These are phyloP conservation scores for Candida oleophila DNA, from an alignment of 805 yeast genomes.

Conservation along the genomic window DNA sequence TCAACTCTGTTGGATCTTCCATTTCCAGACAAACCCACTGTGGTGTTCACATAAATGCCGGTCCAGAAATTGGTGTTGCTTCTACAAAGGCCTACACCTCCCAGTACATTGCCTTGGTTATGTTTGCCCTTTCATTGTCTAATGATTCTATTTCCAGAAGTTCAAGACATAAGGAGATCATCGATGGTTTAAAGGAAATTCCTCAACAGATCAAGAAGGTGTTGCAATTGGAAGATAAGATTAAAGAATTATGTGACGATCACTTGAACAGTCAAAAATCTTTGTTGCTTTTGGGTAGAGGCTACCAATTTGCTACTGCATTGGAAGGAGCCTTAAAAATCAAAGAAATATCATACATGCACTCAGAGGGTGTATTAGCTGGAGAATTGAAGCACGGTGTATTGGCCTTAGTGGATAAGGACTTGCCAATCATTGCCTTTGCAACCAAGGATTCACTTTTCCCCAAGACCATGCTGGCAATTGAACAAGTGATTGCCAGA, in stretches of 20 bases:
- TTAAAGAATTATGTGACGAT: conserved; percentile 71
- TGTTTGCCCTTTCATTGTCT: conserved; percentile 94
- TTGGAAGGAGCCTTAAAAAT: conserved; percentile 98
- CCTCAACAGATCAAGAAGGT: conserved; percentile 85
- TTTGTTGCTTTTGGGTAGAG: conserved; percentile 90
- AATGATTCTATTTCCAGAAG: conserved; percentile 81
- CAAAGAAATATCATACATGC: conserved; percentile 98
- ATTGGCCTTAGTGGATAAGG: conserved; percentile 91
- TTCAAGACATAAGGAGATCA: conserved; percentile 79
- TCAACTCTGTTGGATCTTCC: conserved; percentile 94
- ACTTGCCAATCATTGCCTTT: conserved; percentile 90
- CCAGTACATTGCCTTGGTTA: conserved; percentile 93
- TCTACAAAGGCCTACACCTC: conserved; percentile 99
- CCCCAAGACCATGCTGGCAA: conserved; percentile 93
- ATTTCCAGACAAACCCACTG: conserved; percentile 97
- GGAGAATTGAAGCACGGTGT: conserved; percentile 99
- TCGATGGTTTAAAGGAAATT: conserved; percentile 77
- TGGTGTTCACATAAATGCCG: conserved; percentile 99
- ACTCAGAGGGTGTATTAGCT: conserved; percentile 98
- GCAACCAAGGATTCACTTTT: conserved; percentile 96
- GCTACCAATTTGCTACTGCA: conserved; percentile 96
- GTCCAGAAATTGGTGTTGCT: conserved; percentile 99
- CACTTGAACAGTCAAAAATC: conserved; percentile 81
- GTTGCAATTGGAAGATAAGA: conserved; percentile 66
- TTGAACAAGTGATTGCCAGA: conserved; percentile 96